Conservation (phyloP, 768 basidiomycete species). For the Auriscalpium vulgare region DNA sequence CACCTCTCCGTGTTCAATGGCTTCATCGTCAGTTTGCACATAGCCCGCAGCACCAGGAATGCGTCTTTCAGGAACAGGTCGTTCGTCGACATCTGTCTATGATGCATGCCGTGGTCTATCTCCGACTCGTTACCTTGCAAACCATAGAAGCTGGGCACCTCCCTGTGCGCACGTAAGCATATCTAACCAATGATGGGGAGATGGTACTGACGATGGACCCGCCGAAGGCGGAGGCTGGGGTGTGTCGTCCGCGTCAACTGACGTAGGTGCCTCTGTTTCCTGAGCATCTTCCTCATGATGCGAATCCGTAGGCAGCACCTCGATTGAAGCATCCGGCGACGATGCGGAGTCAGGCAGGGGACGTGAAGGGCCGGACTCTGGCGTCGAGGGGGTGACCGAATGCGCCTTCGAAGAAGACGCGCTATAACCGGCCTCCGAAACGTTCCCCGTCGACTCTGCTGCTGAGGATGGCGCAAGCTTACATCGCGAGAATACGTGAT, state of each 20-base stretch:
- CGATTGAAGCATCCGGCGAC: not conserved
- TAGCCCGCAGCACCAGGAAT: conserved; percentile 92
- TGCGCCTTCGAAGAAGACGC: not conserved
- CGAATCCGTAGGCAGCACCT: not conserved
- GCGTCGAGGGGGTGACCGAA: conserved; percentile 8
- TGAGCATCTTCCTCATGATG: not conserved
- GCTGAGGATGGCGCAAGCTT: conserved; percentile 24
- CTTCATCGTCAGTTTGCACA: conserved; percentile 98
- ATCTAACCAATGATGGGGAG: too few relatives aligned
- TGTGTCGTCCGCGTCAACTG: not conserved
- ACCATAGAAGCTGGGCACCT: not conserved
- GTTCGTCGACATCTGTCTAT: conserved; percentile 54
- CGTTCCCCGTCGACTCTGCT: not conserved
- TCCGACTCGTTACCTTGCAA: conserved; percentile 12
- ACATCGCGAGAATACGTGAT: conserved; percentile 89
- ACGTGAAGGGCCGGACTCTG: conserved; percentile 12
- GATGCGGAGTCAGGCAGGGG: conserved; percentile 7
- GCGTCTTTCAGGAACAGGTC: conserved; percentile 97
- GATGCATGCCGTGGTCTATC: conserved; percentile 6
- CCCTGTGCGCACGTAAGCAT: conserved; percentile 1
- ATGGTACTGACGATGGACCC: conserved; percentile 1
- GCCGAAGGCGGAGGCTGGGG: not conserved
- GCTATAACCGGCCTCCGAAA: conserved; percentile 10
- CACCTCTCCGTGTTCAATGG: conserved; percentile 90
- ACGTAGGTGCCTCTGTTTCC: not conserved